Base-by-base conservation (phyloP, 306 rosid species). In the Sicyos edulis region DNA sequence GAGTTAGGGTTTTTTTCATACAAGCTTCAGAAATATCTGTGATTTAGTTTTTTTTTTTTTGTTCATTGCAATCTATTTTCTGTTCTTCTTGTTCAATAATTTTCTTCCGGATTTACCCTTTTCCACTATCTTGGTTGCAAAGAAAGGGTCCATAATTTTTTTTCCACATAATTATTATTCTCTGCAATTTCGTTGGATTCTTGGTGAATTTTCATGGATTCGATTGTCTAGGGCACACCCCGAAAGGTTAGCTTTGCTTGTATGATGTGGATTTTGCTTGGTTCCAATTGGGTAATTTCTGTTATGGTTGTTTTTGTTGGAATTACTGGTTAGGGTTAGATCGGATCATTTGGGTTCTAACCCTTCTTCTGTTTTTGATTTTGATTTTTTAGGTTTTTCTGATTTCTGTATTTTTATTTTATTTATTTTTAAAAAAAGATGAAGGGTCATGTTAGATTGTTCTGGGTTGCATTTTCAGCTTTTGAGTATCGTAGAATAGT, bases 71-170 rank as follows among this genome's bases (percentile, higher is more conserved):
- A 34, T 44, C 29, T 7, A 13, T 12, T 19, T 53, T 26, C 62
- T 6, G 12, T 29, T 71, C 63, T 54, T 54, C 34, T 2, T 19
- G 24, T 52, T 54, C 50, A 5, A 26, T 70, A n/a, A 15, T 32
- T 59, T 67, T 70, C 16, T 77, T 63, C 82, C 88, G 11, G 74
- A 80, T 82, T 75, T 85, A 63, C 88, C 82, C 88, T 73, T 75
- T 65, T 77, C 67, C 74, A 67, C 56, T 49, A 17, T 51, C 44
- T 47, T 6, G 72, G 19, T 14, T 69, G 73, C 54, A 15, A 15
- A 9, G 47, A 51, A 26, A 50, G 24, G 21, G 1, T 29, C 8
- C 57, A 42, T 17, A 22, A 21, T 70, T 52, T 26, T 22, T 0
- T 40, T 69, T 13, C 24, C 14, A 29, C 37, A 12, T 50, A 7